A percentile compares a stretch with the other conserved stretches of the same genome.
These are phyloP conservation scores for Cryptococcus wingfieldii DNA, from an alignment of 1,284 basidiomycete species.

Conservation along the genomic window DNA sequence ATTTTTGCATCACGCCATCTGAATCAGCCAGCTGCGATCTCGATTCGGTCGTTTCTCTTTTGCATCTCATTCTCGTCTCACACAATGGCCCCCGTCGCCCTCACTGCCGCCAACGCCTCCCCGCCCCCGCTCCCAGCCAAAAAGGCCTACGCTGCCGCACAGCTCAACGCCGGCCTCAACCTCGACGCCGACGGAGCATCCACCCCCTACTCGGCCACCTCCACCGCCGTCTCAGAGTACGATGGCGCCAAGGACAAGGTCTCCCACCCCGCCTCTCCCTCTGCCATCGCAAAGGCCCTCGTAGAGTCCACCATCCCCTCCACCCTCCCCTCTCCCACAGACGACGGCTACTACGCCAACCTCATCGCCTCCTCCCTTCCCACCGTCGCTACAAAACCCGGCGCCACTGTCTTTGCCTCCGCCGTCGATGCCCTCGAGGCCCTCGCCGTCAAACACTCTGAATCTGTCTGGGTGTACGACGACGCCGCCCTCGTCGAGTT, in stretches of 20 bases:
- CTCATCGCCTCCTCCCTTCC: constrained; percentile 33
- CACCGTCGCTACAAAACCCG: constrained; percentile 35
- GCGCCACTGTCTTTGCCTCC: constrained; percentile 38
- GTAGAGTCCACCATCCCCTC: constrained; percentile 24
- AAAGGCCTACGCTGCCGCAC: constrained; percentile 24
- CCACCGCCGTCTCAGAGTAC: constrained; percentile 40
- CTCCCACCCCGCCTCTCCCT: constrained; percentile 18
- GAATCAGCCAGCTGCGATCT: no score
- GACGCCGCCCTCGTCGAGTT: constrained; percentile 46
- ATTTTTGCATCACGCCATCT: background rate
- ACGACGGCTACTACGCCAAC: constrained; percentile 31
- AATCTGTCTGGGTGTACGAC: constrained; percentile 47
- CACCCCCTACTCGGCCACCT: constrained; percentile 38
- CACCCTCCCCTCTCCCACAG: constrained; percentile 17
- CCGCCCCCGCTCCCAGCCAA: constrained; percentile 20
- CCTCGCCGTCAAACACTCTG: constrained; percentile 39
- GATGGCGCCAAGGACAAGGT: constrained; percentile 16
- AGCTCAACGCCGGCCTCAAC: constrained; percentile 22
- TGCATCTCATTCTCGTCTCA: background rate
- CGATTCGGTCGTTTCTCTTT: background rate
- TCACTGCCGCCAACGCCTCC: constrained; percentile 32
- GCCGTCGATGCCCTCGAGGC: constrained; percentile 44
- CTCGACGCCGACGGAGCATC: constrained; percentile 27
- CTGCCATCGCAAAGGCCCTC: constrained; percentile 22
- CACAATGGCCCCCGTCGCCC: constrained; percentile 32